Evolutionary conservation across 352 stramenopile species (phyloP).

Genomic region (Globisporangium cystogenes): DNA sequence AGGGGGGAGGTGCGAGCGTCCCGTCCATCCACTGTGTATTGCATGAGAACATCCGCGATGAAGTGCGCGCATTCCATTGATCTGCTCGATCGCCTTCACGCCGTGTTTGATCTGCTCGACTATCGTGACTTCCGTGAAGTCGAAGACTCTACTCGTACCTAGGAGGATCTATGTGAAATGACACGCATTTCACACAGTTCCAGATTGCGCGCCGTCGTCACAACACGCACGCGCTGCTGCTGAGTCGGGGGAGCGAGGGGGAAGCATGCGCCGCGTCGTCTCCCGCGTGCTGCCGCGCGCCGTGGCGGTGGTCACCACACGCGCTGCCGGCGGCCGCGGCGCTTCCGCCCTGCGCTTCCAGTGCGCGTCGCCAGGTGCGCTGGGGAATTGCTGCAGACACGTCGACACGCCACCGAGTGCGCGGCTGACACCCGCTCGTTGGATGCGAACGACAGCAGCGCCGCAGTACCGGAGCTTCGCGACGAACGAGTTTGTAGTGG

Average conservation of each 20-base stretch:
- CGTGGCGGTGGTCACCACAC: background rate
- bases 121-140: too few relatives aligned
- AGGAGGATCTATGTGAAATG: background rate
- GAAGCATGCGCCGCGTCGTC: conserved; percentile 8
- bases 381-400: background rate
- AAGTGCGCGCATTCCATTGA: too few relatives aligned
- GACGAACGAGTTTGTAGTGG: conserved; percentile 21
- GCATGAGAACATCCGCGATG: background rate
- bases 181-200: background rate
- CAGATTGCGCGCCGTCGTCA: background rate
- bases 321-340: background rate
- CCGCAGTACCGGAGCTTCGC: conserved; percentile 13
- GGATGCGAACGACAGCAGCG: background rate
- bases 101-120: too few relatives aligned
- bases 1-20: too few relatives aligned
- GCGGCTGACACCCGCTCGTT: background rate
- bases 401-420: background rate
- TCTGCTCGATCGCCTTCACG: too few relatives aligned
- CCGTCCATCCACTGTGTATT: background rate
- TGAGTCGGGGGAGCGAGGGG: background rate
- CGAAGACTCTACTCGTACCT: background rate
- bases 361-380: background rate
- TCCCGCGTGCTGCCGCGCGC: conserved; percentile 11
- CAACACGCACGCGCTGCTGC: background rate
- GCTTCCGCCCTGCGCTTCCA: background rate